Percentiles rank a stretch among this genome's conserved stretches.
Conservation (phyloP, 257 asterid species). For the Anisodus tanguticus region DNA sequence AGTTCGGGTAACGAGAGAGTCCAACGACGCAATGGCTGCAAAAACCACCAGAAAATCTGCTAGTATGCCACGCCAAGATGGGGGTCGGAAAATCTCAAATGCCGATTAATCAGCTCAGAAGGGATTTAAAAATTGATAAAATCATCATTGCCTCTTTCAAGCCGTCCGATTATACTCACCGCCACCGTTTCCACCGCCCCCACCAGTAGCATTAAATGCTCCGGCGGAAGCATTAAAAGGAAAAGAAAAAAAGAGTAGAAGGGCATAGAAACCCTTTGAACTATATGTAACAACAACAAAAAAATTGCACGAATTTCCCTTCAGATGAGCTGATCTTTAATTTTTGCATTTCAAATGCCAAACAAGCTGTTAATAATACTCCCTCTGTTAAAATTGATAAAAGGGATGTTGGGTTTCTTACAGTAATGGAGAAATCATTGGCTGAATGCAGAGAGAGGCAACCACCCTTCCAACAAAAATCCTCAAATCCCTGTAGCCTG, state of each 20-base stretch:
- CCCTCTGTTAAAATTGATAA: not conserved
- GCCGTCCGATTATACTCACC: not conserved
- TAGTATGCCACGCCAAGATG: conserved; percentile 52
- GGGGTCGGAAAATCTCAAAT: conserved; percentile 35
- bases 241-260: not conserved
- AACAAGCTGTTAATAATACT: too few relatives aligned
- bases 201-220: not conserved
- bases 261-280: not conserved
- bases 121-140: too few relatives aligned
- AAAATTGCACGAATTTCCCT: too few relatives aligned
- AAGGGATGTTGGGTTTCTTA: conserved; percentile 30
- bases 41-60: conserved; percentile 34
- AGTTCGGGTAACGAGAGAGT: not conserved
- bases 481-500: conserved; percentile 26
- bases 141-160: conserved; percentile 32
- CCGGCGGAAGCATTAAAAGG: too few relatives aligned
- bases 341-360: too few relatives aligned
- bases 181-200: not conserved
- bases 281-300: too few relatives aligned
- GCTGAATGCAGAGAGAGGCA: conserved; percentile 47
- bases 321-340: too few relatives aligned
- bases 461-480: conserved; percentile 51
- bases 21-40: conserved; percentile 34
- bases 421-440: too few relatives aligned
- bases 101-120: not conserved